Conservation (phyloP, 805 yeast genomes). For the Zygoascus ofunaensis region DNA sequence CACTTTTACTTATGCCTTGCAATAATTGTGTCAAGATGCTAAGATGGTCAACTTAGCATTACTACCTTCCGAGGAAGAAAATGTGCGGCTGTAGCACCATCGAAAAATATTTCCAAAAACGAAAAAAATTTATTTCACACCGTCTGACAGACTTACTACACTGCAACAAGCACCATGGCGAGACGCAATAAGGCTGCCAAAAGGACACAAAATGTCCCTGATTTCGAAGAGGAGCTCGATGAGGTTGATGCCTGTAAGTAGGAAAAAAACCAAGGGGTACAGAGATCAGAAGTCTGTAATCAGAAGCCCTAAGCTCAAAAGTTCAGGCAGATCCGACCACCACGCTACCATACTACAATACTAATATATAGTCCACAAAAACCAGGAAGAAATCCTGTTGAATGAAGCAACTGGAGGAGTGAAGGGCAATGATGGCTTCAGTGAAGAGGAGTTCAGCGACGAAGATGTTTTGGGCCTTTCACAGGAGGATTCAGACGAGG, state of each 20-base stretch:
- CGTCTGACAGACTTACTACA: too few species aligned
- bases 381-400: conserved; percentile 25
- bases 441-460: conserved; percentile 37
- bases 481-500: conserved; percentile 37
- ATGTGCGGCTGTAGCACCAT: too few species aligned
- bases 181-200: not conserved
- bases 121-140: too few species aligned
- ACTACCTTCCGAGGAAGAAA: too few species aligned
- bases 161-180: not conserved
- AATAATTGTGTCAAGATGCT: too few species aligned
- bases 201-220: not conserved
- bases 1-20: too few species aligned
- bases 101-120: too few species aligned
- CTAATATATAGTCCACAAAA: conserved; percentile 18
- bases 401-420: conserved; percentile 16
- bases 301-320: too few species aligned
- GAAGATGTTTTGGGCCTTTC: conserved; percentile 45
- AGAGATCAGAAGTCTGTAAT: too few species aligned
- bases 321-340: too few species aligned
- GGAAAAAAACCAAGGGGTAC: too few species aligned
- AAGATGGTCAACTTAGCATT: too few species aligned
- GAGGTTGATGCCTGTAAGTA: not conserved
- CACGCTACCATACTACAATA: not conserved
- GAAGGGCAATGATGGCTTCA: conserved; percentile 9
- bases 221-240: not conserved